These are phyloP conservation scores for Aciculoconidium aculeatum DNA, from an alignment of 805 yeast species.

Conservation along the genomic window DNA sequence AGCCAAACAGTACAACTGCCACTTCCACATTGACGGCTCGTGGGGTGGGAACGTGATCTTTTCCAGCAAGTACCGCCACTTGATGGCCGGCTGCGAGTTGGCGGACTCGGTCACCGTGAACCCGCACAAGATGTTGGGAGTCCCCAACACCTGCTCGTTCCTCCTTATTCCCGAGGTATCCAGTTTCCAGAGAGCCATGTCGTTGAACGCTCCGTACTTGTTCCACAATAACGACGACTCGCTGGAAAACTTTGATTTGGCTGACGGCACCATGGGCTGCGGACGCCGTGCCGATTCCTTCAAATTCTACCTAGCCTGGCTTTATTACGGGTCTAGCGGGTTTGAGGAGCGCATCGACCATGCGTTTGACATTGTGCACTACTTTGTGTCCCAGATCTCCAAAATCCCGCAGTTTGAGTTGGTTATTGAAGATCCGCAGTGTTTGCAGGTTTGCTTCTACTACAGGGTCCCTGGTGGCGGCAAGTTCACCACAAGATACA, in stretches of 20 bases:
- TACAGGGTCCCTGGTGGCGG: constrained; percentile 40
- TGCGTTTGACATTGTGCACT: constrained; percentile 59
- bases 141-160: constrained; percentile 73
- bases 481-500: constrained; percentile 53
- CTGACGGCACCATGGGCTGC: constrained; percentile 90
- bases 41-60: constrained; percentile 88
- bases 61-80: constrained; percentile 43
- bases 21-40: constrained; percentile 86
- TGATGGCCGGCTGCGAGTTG: constrained; percentile 52
- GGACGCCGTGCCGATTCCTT: constrained; percentile 81
- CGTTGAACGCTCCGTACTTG: constrained; percentile 72
- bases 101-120: constrained; percentile 77
- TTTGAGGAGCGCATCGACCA: constrained; percentile 64
- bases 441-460: constrained; percentile 80
- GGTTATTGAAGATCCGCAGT: constrained; percentile 51
- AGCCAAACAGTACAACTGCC: constrained; percentile 49
- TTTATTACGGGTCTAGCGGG: constrained; percentile 69
- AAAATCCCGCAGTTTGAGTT: constrained; percentile 43
- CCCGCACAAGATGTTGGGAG: constrained; percentile 89
- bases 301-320: constrained; percentile 75
- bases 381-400: constrained; percentile 46
- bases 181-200: constrained; percentile 64
- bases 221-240: constrained; percentile 53
- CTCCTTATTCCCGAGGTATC: constrained; percentile 64
- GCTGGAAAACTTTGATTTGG: constrained; percentile 64